Percentiles rank a stretch among this genome's conserved stretches.
Evolutionary conservation across 805 yeast genomes (phyloP).

Genomic region (Lipomyces lipofer): DNA sequence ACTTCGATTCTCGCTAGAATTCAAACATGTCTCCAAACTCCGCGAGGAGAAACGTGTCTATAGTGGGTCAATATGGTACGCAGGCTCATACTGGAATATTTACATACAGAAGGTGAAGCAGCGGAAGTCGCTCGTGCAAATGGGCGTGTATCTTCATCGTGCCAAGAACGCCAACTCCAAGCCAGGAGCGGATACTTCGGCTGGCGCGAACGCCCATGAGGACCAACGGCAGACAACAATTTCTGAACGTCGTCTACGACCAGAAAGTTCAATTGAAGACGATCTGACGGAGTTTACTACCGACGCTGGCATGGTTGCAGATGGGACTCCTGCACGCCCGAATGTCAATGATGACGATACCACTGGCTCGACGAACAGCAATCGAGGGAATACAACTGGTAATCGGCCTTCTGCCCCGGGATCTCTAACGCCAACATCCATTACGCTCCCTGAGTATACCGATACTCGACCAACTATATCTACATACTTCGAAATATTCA

Average conservation of each 20-base stretch:
- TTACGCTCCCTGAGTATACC: constrained; percentile 40
- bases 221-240: not conserved
- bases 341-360: too few relatives aligned
- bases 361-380: too few relatives aligned
- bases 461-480: constrained; percentile 50
- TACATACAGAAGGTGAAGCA: constrained; percentile 52
- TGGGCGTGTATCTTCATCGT: constrained; percentile 59
- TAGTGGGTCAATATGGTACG: constrained; percentile 57
- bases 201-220: not conserved
- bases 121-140: constrained; percentile 46
- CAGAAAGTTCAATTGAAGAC: not conserved
- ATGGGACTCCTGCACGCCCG: too few relatives aligned
- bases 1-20: constrained; percentile 54
- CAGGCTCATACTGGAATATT: constrained; percentile 62
- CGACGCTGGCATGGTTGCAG: too few relatives aligned
- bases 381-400: too few relatives aligned
- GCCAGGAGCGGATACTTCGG: constrained; percentile 12
- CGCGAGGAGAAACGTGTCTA: constrained; percentile 51
- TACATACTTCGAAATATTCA: constrained; percentile 55
- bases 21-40: constrained; percentile 50
- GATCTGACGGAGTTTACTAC: not conserved
- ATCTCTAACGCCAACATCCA: not conserved
- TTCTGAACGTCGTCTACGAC: not conserved
- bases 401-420: too few relatives aligned
- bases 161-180: constrained; percentile 38